Evolutionary conservation across 2,329 filamentous ascomycete species (phyloP).

Genomic region (Fusarium foetens): DNA sequence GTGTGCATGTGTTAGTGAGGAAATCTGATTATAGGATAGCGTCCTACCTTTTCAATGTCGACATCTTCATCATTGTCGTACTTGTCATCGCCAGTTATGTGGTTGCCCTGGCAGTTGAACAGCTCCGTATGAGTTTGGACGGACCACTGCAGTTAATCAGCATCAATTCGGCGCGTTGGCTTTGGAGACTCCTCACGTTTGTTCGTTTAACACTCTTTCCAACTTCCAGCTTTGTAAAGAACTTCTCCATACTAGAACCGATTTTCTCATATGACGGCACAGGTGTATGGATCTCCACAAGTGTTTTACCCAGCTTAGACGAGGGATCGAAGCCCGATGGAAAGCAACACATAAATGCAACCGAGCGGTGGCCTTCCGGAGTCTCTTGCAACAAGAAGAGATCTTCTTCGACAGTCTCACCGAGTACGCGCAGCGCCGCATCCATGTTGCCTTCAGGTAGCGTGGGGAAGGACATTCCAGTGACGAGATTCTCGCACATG

Average conservation of each 20-base stretch:
- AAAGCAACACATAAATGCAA: slow-evolving; percentile 54
- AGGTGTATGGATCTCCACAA: slow-evolving; percentile 55
- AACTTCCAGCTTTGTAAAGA: slow-evolving; percentile 59
- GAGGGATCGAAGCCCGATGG: slow-evolving; percentile 64
- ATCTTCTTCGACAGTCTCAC: slow-evolving; percentile 31
- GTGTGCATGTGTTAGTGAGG: not conserved
- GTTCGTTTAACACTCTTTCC: slow-evolving; percentile 61
- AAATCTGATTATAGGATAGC: accelerated
- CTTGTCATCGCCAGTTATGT: slow-evolving; percentile 29
- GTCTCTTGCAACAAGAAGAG: slow-evolving; percentile 61
- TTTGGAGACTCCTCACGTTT: slow-evolving; percentile 52
- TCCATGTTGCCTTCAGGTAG: not conserved
- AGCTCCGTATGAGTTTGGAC: slow-evolving; percentile 35
- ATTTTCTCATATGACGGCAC: slow-evolving; percentile 67
- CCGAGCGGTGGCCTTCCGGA: slow-evolving; percentile 53
- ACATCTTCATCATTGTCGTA: slow-evolving; percentile 14
- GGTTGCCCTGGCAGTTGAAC: slow-evolving; percentile 28
- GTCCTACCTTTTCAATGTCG: slow-evolving; percentile 10
- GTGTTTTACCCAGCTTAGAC: slow-evolving; percentile 58
- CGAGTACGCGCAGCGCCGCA: slow-evolving; percentile 18
- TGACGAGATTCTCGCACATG: slow-evolving; percentile 55
- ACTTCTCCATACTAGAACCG: slow-evolving; percentile 64
- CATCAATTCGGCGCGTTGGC: accelerated
- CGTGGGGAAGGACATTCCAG: slow-evolving; percentile 44
- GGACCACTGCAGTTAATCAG: slow-evolving; percentile 34